Base-by-base conservation (phyloP, 148 eudicot genomes). In the Hydrangea macrophylla region DNA sequence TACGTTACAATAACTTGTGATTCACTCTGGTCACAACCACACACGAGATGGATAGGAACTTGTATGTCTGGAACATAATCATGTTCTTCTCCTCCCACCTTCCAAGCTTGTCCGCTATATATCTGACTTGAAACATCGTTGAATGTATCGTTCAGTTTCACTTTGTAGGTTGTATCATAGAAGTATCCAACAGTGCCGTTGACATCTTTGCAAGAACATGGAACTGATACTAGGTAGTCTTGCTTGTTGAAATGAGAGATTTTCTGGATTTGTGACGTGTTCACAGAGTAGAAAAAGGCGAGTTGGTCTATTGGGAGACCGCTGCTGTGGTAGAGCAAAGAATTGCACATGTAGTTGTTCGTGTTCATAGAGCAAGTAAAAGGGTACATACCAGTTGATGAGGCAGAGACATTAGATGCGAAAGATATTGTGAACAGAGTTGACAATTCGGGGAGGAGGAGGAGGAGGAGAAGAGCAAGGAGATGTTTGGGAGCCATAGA, bases 131-230 rank as follows among this genome's bases (percentile, higher is more conserved):
- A 76, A 39, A 83, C 75, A 9, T 79, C 37, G 8, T 0, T 13
- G 23, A 76, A 77, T 5, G 75, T 42, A 23, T 79, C 83, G n/a
- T 58, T 36, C 0, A 2, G 22, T 27, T 35, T 44, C 26, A 68
- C 56, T 23, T 23, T 64, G 40, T 73, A 82, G 7, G 20, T 37
- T 7, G 82, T 77, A 20, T 76, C 75, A 23, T 79, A 79, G 61
- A 79, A 82, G 32, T 83, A 79, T 13, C 68, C 82, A 2, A 15
- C 27, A 6, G 67, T 69, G 53, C 79, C 74, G 23, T 74, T 65
- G 32, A 76, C 79, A 24, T 71, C n/a, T 36, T 73, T 37, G 79
- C 86, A 83, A n/a, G 83, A 74, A 60, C 83, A 83, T 23, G 75
- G 76, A 1, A 83, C 86, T 0, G 69, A 22, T 9, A 83, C 73